These are phyloP conservation scores for Boletellus ananas DNA, from an alignment of 768 basidiomycete species.

Conservation along the genomic window DNA sequence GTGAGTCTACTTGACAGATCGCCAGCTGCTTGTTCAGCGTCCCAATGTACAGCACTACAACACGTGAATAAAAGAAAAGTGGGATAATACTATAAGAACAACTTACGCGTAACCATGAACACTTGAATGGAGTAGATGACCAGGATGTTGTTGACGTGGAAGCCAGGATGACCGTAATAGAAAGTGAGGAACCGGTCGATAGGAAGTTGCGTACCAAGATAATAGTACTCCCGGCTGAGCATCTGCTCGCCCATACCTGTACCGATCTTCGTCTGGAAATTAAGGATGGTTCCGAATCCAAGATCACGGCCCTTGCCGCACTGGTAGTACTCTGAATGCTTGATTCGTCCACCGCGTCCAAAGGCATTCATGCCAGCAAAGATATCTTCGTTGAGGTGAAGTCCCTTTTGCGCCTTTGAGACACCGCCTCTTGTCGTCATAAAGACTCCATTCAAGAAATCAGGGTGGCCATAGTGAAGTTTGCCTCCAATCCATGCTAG, in stretches of 20 bases:
- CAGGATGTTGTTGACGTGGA: conserved; percentile 99
- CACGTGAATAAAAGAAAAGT: conserved; percentile 7
- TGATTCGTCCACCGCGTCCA: conserved; percentile 96
- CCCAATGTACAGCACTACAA: conserved; percentile 84
- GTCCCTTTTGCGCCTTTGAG: conserved; percentile 97
- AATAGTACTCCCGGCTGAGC: conserved; percentile 99
- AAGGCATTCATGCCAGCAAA: conserved; percentile 99
- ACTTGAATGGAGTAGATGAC: conserved; percentile 98
- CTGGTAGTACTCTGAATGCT: conserved; percentile 99
- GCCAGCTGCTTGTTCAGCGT: conserved; percentile 91
- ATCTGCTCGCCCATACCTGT: conserved; percentile 99
- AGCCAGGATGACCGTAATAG: conserved; percentile 99
- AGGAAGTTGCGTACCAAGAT: conserved; percentile 95
- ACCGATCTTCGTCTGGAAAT: conserved; percentile 99
- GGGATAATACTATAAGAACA: background rate
- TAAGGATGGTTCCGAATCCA: conserved; percentile 97
- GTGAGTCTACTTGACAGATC: conserved; percentile 83
- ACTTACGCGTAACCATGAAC: conserved; percentile 92
- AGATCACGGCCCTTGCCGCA: conserved; percentile 99
- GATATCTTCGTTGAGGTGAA: conserved; percentile 99
- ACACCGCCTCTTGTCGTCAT: conserved; percentile 99
- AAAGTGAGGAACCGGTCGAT: conserved; percentile 99
- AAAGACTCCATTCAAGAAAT: conserved; percentile 97
- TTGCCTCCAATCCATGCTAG: conserved; percentile 98
- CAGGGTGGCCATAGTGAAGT: conserved; percentile 97